These are phyloP conservation scores for Anthracocystis walkeri DNA, from an alignment of 1,284 basidiomycete genomes.

Conservation along the genomic window DNA sequence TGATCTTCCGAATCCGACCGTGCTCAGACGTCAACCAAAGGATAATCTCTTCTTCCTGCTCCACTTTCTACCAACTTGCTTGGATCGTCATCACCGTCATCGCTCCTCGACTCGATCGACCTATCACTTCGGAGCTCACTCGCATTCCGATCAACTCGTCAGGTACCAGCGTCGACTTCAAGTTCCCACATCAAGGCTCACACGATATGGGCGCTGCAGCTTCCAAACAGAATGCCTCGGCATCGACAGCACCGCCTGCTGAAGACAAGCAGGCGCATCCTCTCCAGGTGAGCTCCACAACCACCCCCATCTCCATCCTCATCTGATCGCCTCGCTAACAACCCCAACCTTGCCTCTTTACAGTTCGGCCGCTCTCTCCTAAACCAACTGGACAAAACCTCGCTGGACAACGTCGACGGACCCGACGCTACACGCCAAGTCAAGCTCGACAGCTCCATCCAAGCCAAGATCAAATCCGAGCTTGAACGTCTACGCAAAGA, in stretches of 20 bases:
- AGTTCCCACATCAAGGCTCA: neutral
- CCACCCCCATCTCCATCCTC: neutral
- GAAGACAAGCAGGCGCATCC: slow-evolving; percentile 50
- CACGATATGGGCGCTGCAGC: slow-evolving; percentile 48
- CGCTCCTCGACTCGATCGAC: neutral
- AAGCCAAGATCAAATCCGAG: slow-evolving; percentile 64
- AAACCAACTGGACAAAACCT: slow-evolving; percentile 52
- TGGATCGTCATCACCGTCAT: slow-evolving; percentile 8
- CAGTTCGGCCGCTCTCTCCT: slow-evolving; percentile 57
- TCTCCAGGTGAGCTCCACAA: slow-evolving; percentile 33
- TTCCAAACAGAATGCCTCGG: slow-evolving; percentile 47
- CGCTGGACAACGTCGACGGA: slow-evolving; percentile 40
- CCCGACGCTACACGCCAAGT: slow-evolving; percentile 55
- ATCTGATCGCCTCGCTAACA: neutral
- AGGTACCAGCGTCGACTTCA: neutral
- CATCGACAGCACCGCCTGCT: slow-evolving; percentile 35
- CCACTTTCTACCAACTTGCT: slow-evolving; percentile 13
- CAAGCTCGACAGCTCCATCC: slow-evolving; percentile 60
- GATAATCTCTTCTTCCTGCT: neutral
- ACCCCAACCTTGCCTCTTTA: neutral
- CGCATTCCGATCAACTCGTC: neutral
- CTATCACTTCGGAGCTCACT: neutral
- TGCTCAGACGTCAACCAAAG: neutral
- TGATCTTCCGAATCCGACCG: slow-evolving; percentile 48
- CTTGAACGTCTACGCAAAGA: slow-evolving; percentile 59